Evolutionary conservation across 257 asterid species (phyloP).

Genomic region (Penstemon davidsonii): DNA sequence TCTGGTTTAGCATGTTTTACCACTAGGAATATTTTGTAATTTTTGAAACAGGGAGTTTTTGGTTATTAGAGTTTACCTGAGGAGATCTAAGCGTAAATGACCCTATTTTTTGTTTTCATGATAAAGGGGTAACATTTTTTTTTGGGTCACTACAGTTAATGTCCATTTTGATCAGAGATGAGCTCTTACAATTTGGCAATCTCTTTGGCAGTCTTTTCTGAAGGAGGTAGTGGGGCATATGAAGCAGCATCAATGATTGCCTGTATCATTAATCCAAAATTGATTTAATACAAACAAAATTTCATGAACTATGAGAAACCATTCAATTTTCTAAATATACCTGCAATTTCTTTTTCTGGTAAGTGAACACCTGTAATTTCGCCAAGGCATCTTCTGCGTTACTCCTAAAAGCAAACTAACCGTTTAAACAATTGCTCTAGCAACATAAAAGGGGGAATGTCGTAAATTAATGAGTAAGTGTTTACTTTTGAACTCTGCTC

Average conservation of each 20-base stretch:
- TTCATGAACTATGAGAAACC: background rate
- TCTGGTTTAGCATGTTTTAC: no score
- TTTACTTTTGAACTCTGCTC: slow-evolving; percentile 81
- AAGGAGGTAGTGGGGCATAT: slow-evolving; percentile 88
- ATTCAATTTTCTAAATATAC: slow-evolving; percentile 26
- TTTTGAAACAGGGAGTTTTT: no score
- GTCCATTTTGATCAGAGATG: slow-evolving; percentile 5
- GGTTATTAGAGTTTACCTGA: no score
- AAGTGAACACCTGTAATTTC: slow-evolving; percentile 74
- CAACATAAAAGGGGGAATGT: slow-evolving; percentile 18
- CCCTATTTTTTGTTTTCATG: no score
- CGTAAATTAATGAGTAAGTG: slow-evolving; percentile 26
- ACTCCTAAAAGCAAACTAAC: slow-evolving; percentile 50
- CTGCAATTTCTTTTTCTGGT: slow-evolving; percentile 42
- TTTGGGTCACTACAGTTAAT: background rate
- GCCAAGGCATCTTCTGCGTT: slow-evolving; percentile 86
- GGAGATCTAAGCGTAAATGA: no score
- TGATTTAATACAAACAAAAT: background rate
- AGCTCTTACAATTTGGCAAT: slow-evolving; percentile 69
- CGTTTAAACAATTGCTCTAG: slow-evolving; percentile 25
- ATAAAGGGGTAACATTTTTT: no score
- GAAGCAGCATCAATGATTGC: slow-evolving; percentile 93
- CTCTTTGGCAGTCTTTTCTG: slow-evolving; percentile 70
- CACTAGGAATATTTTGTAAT: no score
- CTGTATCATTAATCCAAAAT: slow-evolving; percentile 46